Percentiles rank a stretch among this genome's conserved stretches.
Conservation (phyloP, 2,329 filamentous ascomycete genomes). For the Ustulina deusta region DNA sequence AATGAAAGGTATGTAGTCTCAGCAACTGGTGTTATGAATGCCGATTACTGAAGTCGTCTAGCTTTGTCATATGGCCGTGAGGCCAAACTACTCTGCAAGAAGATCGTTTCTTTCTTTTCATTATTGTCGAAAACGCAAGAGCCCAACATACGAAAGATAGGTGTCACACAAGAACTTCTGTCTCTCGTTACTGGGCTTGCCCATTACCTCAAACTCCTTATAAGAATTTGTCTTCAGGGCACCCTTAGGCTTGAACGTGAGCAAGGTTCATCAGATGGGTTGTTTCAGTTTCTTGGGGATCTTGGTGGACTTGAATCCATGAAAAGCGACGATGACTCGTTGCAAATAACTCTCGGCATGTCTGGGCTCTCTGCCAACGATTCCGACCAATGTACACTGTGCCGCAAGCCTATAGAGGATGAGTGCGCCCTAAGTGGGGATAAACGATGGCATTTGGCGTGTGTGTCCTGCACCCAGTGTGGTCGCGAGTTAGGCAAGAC, state of each 20-base stretch:
- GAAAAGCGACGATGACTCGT: constrained; percentile 75
- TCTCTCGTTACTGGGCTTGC: constrained; percentile 95
- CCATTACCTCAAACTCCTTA: constrained; percentile 96
- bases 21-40: not conserved
- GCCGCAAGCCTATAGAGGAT: constrained; percentile 91
- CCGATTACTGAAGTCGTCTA: constrained; percentile 53
- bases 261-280: constrained; percentile 75
- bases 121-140: constrained; percentile 95
- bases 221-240: constrained; percentile 95
- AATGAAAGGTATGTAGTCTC: constrained; percentile 74
- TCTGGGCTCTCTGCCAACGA: constrained; percentile 76
- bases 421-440: constrained; percentile 84
- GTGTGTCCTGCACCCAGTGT: constrained; percentile 79
- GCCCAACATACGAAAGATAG: constrained; percentile 87
- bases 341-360: constrained; percentile 74
- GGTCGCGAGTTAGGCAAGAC: constrained; percentile 74
- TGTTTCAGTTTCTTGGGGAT: constrained; percentile 86
- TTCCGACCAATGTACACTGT: constrained; percentile 86
- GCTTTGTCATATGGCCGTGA: constrained; percentile 92
- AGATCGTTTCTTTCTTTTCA: constrained; percentile 98
- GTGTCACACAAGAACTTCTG: constrained; percentile 97
- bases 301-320: constrained; percentile 84
- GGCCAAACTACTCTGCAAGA: constrained; percentile 99
- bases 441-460: constrained; percentile 84
- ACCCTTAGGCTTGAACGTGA: constrained; percentile 92